phyloP scores from a whole-genome alignment of 1,284 basidiomycete species.

The Nidula niveotomentosa region DNA sequence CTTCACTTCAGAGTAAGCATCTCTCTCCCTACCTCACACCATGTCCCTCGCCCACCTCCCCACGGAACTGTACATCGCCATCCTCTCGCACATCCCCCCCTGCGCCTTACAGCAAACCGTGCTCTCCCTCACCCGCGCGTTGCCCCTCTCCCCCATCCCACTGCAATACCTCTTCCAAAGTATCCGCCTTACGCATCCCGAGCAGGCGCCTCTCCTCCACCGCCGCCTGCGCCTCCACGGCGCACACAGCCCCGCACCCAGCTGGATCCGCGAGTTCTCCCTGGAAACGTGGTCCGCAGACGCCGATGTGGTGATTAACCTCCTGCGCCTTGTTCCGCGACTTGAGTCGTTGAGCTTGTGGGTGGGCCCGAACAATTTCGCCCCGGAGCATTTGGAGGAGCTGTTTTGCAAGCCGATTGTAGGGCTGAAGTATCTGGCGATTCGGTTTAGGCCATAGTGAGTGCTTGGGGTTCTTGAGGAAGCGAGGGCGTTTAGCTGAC shows the following conservation, averaged over 20 bases:
- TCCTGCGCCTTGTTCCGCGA: constrained; percentile 49
- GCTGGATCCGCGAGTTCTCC: constrained; percentile 45
- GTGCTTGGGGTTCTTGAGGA: constrained; percentile 15
- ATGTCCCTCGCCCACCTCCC: constrained; percentile 41
- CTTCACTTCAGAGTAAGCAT: no score
- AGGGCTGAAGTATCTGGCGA: constrained; percentile 40
- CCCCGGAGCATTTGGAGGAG: constrained; percentile 65
- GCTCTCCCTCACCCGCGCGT: constrained; percentile 51
- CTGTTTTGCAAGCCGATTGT: constrained; percentile 43
- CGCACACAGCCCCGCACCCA: constrained; percentile 15
- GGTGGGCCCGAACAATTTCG: constrained; percentile 62
- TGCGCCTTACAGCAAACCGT: constrained; percentile 38
- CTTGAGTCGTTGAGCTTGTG: constrained; percentile 48
- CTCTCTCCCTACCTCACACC: constrained; percentile 4
- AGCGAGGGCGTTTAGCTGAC: no score
- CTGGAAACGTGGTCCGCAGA: constrained; percentile 61
- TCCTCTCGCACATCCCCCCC: constrained; percentile 44
- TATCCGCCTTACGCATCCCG: constrained; percentile 41
- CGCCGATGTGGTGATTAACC: constrained; percentile 59
- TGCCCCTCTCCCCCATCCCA: constrained; percentile 55
- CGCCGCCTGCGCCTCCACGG: constrained; percentile 39
- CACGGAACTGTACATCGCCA: constrained; percentile 55
- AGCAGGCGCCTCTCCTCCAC: constrained; percentile 47
- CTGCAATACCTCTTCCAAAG: constrained; percentile 46
- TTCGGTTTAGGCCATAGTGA: constrained; percentile 73